Evolutionary conservation across 768 basidiomycete genomes (phyloP), one percentile per base, ranked within the genome.

Genomic region (Dioszegia crocea): DNA sequence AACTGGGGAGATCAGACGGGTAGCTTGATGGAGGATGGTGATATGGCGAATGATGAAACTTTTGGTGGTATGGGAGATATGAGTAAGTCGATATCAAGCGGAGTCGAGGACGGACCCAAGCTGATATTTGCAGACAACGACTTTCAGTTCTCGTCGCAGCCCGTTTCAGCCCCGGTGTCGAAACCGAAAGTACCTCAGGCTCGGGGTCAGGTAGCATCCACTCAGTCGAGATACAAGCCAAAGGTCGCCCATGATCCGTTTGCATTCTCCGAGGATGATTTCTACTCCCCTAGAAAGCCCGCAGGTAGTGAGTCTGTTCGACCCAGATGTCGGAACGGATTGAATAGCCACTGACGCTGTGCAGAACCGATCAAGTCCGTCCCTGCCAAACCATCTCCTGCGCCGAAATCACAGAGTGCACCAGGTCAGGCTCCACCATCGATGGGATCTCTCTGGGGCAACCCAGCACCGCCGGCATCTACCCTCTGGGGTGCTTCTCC

Each of bases 41-140:
- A 97, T 81, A 92, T 93, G 66, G 75, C 93, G 67, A 98, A 99
- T 78, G 91, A 94, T 77, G 91, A 94, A 80, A 99, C 96, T 2
- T 99, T 99, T 79, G 96, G 93, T 29, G 83, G 79, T 39, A 83
- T 94, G 59, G 90, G 92, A 92, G 74, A 81, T 87, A 49, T 57
- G 1, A 17, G 54, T 46, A 33, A 45, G 44, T 36, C n/a, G n/a
- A n/a, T n/a, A 8, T 21, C 40, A n/a, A 12, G 14, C 17, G 5
- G 8, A n/a, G 2, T 45, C 11, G 33, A 46, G 21, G n/a, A 21
- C 36, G 30, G 21, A 31, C n/a, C 33, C 14, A 21, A 3, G 61
- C 16, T 47, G 19, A 38, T 12, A 23, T 4, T 38, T 8, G 8
- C 40, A 76, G 75, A 56, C 27, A 67, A 69, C 45, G 65, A 75